Percentiles rank a stretch among this genome's conserved stretches.
These are phyloP conservation scores for Tolypocladium paradoxum DNA, from an alignment of 2,329 filamentous ascomycete genomes.

Conservation along the genomic window DNA sequence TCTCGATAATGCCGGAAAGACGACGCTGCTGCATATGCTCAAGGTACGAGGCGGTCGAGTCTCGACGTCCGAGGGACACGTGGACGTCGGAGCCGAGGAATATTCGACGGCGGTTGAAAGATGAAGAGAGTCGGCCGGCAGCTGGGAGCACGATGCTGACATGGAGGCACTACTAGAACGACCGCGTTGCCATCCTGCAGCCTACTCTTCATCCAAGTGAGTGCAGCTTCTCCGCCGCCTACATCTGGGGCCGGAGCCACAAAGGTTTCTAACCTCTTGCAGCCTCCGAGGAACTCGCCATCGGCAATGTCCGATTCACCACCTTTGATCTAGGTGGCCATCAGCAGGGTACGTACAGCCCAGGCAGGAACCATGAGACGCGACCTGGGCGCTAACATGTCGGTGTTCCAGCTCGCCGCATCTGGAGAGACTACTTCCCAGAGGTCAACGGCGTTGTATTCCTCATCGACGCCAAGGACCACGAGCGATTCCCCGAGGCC, in stretches of 20 bases:
- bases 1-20: conserved; percentile 91
- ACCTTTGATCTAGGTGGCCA: conserved; percentile 91
- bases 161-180: conserved; percentile 48
- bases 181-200: conserved; percentile 82
- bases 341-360: conserved; percentile 59
- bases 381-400: conserved; percentile 1
- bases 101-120: background rate
- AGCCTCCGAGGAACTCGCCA: conserved; percentile 86
- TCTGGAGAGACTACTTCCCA: conserved; percentile 96
- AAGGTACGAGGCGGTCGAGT: conserved; percentile 47
- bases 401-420: conserved; percentile 60
- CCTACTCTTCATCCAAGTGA: conserved; percentile 85
- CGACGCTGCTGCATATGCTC: conserved; percentile 86
- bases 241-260: background rate
- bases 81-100: background rate
- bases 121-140: too few relatives aligned
- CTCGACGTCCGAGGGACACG: background rate
- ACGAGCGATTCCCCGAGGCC: conserved; percentile 85
- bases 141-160: conserved; percentile 11
- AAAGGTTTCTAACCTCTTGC: conserved; percentile 6
- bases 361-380: background rate
- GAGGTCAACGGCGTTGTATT: conserved; percentile 96
- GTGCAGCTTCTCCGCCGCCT: conserved; percentile 20
- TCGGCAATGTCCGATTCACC: conserved; percentile 88
- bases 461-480: conserved; percentile 94